Evolutionary conservation across 805 yeast species (phyloP), one percentile per base, ranked within the genome.

Genomic region (Cephaloascus albidus): DNA sequence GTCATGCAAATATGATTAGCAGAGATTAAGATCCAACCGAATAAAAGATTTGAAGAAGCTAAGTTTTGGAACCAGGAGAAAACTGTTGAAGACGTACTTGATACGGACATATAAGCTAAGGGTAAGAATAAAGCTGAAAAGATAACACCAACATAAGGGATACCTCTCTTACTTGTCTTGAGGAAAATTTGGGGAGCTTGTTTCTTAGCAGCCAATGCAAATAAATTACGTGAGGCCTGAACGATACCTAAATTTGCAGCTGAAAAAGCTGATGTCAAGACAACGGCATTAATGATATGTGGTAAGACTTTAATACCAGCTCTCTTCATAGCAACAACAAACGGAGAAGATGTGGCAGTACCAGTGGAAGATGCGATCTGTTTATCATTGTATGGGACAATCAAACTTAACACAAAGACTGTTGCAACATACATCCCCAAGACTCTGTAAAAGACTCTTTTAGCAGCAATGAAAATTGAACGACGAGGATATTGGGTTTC

Each of bases 261-360:
- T 12, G 65, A 57, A 35, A 63, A 58, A 1, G 70, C 71, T 10
- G 68, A 62, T 1, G 66, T 57, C 37, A 63, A 47, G 28, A 64
- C 63, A 30, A 59, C 58, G 10, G 61, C 70, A 45, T 65, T 65
- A 38, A 65, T 55, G 20, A 61, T 51, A 43, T 54, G 56, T 10
- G 65, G 66, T 18, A 65, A 49, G 0, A 52, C 68, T 28, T 46
- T 49, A 27, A 65, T 61, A 4, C 57, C 57, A 10, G 59, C 60
- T 33, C 52, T 45, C 37, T 51, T 46, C 44, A 64, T 59, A 8
- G 66, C 68, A 43, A 65, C 51, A 14, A 65, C 70, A 40, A 63
- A 65, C 12, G 70, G 69, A 10, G 70, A 64, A 10, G 65, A 58
- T 8, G 49, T 33, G 19, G 63, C 58, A 48, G 44, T 49, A 6